Percentiles rank a stretch among this genome's conserved stretches.
Conservation (phyloP, 2,329 filamentous ascomycete genomes). For the Blumeria graminis region DNA sequence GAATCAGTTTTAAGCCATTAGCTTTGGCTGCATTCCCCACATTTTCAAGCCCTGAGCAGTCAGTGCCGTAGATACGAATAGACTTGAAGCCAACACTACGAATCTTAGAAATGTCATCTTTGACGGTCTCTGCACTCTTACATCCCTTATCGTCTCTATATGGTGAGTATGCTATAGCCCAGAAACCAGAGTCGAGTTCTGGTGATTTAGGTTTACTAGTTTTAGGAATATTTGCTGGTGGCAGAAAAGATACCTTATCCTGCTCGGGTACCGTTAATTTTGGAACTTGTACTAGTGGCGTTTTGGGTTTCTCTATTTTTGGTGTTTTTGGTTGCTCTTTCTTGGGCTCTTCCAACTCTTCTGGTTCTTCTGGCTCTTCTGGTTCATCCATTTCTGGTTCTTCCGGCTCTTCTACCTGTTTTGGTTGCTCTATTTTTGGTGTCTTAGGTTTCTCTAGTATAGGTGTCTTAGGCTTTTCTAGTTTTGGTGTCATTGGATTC, state of each 20-base stretch:
- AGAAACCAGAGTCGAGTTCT: conserved; percentile 20
- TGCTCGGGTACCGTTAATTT: no score
- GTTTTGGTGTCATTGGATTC: no score
- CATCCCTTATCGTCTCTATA: conserved; percentile 37
- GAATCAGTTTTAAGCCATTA: conserved; percentile 52
- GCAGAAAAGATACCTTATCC: conserved; percentile 3
- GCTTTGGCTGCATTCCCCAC: conserved; percentile 45
- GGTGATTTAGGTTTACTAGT: conserved; percentile 1
- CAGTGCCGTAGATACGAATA: conserved; percentile 73
- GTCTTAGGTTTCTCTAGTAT: no score
- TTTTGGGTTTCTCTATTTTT: no score
- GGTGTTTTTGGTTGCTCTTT: no score
- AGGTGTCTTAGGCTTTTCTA: no score
- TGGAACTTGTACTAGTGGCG: no score
- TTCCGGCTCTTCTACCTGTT: no score
- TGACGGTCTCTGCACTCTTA: conserved; percentile 36
- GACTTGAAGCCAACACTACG: conserved; percentile 40
- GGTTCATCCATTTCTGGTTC: no score
- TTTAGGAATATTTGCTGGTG: conserved; percentile 8
- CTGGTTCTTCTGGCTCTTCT: no score
- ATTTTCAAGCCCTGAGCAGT: conserved; percentile 60
- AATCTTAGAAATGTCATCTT: conserved; percentile 35
- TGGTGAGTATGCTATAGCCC: conserved; percentile 61
- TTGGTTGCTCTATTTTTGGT: no score
- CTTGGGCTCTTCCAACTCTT: no score